These are phyloP conservation scores for Escallonia rubra DNA, from an alignment of 129 eudicot species.

Conservation along the genomic window DNA sequence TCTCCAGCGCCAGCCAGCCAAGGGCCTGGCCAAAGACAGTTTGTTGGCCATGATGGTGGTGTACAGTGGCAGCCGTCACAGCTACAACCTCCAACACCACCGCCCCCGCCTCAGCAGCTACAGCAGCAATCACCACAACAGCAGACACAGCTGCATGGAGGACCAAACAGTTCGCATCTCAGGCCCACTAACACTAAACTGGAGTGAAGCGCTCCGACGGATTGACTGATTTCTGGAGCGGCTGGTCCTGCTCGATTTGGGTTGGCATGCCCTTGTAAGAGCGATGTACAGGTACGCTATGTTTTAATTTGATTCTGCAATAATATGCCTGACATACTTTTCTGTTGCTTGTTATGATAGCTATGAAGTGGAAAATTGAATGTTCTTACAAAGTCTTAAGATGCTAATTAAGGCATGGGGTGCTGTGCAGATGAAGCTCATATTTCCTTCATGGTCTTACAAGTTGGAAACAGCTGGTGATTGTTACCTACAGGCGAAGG, in stretches of 20 bases:
- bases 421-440: slow-evolving; percentile 41
- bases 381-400: background rate
- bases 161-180: slow-evolving; percentile 23
- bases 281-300: slow-evolving; percentile 50
- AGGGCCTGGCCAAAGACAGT: slow-evolving; percentile 41
- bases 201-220: slow-evolving; percentile 29
- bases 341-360: background rate
- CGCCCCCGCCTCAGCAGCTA: slow-evolving; percentile 16
- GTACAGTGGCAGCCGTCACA: slow-evolving; percentile 40
- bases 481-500: slow-evolving; percentile 19
- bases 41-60: slow-evolving; percentile 33
- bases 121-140: slow-evolving; percentile 15
- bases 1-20: slow-evolving; percentile 19
- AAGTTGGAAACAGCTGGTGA: slow-evolving; percentile 26
- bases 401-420: slow-evolving; percentile 1
- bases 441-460: slow-evolving; percentile 17
- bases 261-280: slow-evolving; percentile 36
- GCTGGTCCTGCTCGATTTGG: slow-evolving; percentile 30
- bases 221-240: slow-evolving; percentile 13
- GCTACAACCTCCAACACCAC: slow-evolving; percentile 25
- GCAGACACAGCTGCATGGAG: slow-evolving; percentile 33
- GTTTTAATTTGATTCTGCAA: slow-evolving; percentile 1
- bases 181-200: slow-evolving; percentile 35
- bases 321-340: background rate
- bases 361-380: background rate